Evolutionary conservation across 345 rosid genomes (phyloP), one percentile per base, ranked within the genome.

Genomic region (Noccaea bulbosa): DNA sequence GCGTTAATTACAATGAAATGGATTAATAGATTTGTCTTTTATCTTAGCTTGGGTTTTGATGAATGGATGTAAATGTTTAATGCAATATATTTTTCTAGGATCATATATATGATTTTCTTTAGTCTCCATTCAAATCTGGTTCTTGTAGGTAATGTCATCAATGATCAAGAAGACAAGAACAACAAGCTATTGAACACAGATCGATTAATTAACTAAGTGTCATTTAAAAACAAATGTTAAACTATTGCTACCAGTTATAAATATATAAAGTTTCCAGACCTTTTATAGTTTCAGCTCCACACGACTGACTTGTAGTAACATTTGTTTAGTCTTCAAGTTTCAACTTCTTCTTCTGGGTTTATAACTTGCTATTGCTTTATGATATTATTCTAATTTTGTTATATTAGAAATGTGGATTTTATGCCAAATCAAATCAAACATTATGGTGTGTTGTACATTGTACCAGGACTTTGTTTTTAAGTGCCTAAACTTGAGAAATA

Each of bases 391-490:
- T 46, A 45, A 62, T 44, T 67, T 37, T 62, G 78, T 68, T 9
- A 55, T 53, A 62, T 10, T 45, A 12, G 16, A 61, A 53, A 61
- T 61, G 38, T 75, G 47, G 74, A 45, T 68, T 54, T 47, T 43
- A 46, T 75, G 59, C 74, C 70, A 69, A 75, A 75, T 68, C 65
- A 68, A 75, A 68, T 75, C 52, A 68, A 68, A 75, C 74, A 68
- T 68, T 24, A 60, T 44, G 73, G 63, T 51, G 74, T 68, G 59
- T 75, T 75, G 74, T 68, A 61, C 74, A 61, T 67, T 60, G 78
- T 74, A 74, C 73, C 11, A 27, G 7, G 60, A 9, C 16, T 12
- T 68, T 74, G 78, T 74, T 67, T 61, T 35, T 50, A 60, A 35
- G 68, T 60, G 78, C 17, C 69, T 74, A 73, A 59, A 59, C 62